A percentile compares a stretch with the other conserved stretches of the same genome.
Evolutionary conservation across 2,329 filamentous ascomycete species (phyloP).

Genomic region (Dothistroma pini): DNA sequence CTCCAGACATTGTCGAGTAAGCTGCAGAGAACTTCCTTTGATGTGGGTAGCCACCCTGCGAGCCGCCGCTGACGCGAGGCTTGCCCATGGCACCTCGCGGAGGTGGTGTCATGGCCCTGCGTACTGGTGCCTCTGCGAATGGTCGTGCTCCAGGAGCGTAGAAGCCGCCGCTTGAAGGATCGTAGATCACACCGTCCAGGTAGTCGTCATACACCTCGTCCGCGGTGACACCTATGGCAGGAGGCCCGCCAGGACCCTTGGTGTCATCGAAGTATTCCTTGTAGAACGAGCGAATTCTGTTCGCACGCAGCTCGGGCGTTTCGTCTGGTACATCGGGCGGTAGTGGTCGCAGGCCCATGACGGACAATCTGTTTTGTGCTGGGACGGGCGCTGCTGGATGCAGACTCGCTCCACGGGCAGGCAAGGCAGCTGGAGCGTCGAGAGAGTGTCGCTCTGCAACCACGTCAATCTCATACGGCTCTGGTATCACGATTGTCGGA

Average conservation of each 20-base stretch:
- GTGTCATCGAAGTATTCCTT: conserved; percentile 98
- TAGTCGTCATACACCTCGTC: conserved; percentile 74
- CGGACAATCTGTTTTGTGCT: conserved; percentile 45
- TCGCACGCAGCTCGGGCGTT: conserved; percentile 89
- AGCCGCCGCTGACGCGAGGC: conserved; percentile 45
- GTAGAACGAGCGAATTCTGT: conserved; percentile 97
- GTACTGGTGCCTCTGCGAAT: conserved; percentile 78
- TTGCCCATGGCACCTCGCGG: conserved; percentile 55
- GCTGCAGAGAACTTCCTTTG: conserved; percentile 33
- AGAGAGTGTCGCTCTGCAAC: conserved; percentile 26
- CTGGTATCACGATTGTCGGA: conserved; percentile 20
- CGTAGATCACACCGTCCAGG: conserved; percentile 55
- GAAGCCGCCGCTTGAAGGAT: conserved; percentile 61
- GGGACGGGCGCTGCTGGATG: conserved; percentile 7
- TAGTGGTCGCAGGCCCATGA: conserved; percentile 70
- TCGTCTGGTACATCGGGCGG: conserved; percentile 83
- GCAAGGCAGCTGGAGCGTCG: conserved; percentile 12
- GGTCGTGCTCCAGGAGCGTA: conserved; percentile 54
- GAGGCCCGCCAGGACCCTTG: conserved; percentile 43
- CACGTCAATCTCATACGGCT: conserved; percentile 28
- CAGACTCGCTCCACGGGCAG: conserved; percentile 17
- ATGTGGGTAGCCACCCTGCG: conserved; percentile 36
- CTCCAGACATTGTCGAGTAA: conserved; percentile 34
- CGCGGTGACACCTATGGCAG: conserved; percentile 47
- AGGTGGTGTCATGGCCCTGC: conserved; percentile 94